Percentiles rank a stretch among this genome's conserved stretches.
Conservation (phyloP, 345 rosid genomes). For the Bruguiera sexangula region DNA sequence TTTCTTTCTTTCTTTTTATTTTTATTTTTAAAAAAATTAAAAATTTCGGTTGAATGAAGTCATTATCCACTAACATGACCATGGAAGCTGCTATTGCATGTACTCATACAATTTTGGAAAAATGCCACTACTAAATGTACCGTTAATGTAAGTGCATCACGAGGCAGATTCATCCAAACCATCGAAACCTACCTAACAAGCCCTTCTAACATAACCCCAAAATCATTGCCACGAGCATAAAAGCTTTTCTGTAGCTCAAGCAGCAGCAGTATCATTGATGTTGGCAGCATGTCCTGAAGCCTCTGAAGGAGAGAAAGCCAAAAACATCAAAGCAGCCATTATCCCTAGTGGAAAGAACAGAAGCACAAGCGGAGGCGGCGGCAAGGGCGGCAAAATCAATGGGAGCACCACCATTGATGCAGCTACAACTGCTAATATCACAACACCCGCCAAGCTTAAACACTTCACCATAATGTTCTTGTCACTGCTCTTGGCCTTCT, state of each 20-base stretch:
- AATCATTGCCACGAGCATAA: background rate
- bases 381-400: slow-evolving; percentile 60
- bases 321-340: slow-evolving; percentile 60
- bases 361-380: slow-evolving; percentile 59
- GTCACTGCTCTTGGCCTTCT: background rate
- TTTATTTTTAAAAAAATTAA: too few species aligned
- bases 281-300: slow-evolving; percentile 13
- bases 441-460: slow-evolving; percentile 31
- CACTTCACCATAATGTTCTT: slow-evolving; percentile 25
- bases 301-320: slow-evolving; percentile 52
- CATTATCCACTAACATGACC: too few species aligned
- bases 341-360: slow-evolving; percentile 60
- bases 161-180: too few species aligned
- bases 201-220: background rate
- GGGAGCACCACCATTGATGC: slow-evolving; percentile 54
- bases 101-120: background rate
- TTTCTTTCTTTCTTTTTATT: too few species aligned
- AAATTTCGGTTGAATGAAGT: too few species aligned
- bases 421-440: slow-evolving; percentile 36
- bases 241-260: background rate
- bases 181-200: too few species aligned
- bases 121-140: background rate
- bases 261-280: background rate
- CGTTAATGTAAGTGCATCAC: background rate
- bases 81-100: background rate